Base-by-base conservation (phyloP, 352 stramenopile genomes). In the Globisporangium alternatum region DNA sequence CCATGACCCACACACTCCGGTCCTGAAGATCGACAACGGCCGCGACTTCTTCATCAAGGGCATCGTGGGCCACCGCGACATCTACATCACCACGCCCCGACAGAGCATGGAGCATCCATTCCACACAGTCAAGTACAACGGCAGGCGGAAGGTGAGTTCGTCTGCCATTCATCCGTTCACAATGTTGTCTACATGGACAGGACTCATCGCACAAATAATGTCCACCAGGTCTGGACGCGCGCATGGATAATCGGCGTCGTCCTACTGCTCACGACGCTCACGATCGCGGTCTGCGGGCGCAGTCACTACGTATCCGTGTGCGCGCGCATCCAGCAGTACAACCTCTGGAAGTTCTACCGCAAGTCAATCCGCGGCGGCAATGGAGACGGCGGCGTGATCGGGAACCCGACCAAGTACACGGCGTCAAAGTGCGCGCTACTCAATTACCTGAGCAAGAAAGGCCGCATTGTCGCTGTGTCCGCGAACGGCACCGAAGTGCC, bases 371-470 rank as follows among this genome's bases (percentile, higher is more conserved):
- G 71, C 17, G 80, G 81, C 54, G 76, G 78, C 30, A 25, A 48
- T 3, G 68, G 80, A 22, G 61, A 61, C 37, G 63, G 67, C 5
- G 45, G 78, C 6, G 65, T 78, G 35, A 68, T 81, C 19, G 80
- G 80, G 10, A 89, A 89, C 63, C 80, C 80, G 1, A 79, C 81
- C 53, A 70, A 71, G 41, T 89, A 89, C 49, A 77, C 80, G 6
- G 55, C 77, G 51, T 87, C 71, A 65, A 67, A 70, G 25, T 91
- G 80, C 51, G 68, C 86, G 57, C 48, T 87, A 56, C 75, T 78
- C 3, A 75, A 89, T 58, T 90, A 91, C 43, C 65, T 78, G 45
- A 89, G 80, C 69, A 90, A 90, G 67, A 71, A 79, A 31, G 74
- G 80, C 2, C 63, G 78, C 19, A 83, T 89, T 39, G 71, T 69